Base-by-base conservation (phyloP, 441 rosid genomes). In the Croton setiger region DNA sequence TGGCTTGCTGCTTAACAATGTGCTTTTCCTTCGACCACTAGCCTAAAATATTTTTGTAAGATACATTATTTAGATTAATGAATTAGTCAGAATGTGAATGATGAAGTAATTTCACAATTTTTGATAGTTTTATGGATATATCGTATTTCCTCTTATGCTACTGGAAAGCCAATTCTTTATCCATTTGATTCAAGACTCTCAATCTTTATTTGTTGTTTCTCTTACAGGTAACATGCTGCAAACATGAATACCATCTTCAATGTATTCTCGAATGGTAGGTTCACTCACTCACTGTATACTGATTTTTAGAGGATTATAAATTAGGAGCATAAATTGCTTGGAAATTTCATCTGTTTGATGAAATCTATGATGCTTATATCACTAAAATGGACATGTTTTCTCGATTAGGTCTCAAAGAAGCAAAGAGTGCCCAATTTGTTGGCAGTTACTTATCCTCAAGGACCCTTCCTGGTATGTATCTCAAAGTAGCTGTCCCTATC, bases 391-490 rank as follows among this genome's bases (percentile, higher is more conserved):
- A 56, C 17, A 51, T 60, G 61, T 62, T 61, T 55, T 58, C 61
- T 62, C 33, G 9, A 37, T 62, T 81, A 93, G 98, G 98, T 89
- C 88, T 1, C 94, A 93, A 74, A 87, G 98, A 87, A 91, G 97
- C 87, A 83, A 88, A 74, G 97, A 91, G 75, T 93, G 98, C 68
- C 98, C 96, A 2, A 89, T 93, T 66, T 93, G 93, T 68, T 93
- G 93, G 96, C 97, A 84, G 71, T 70, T 75, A 13, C 81, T 93
- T 78, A 75, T 76, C 66, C 69, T 93, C 35, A 81, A 75, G 77
- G 98, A 88, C 59, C 91, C 92, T 75, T 84, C 76, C 67, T 80
- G 97, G 98, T 93, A 80, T 58, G 56, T 59, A 49, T 71, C 39
- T 71, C 27, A 60, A 18, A 11, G 17, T 72, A 53, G n/a, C 23